Percentiles rank a stretch among this genome's conserved stretches.
These are phyloP conservation scores for Diaporthe humulicola DNA, from an alignment of 2,329 filamentous ascomycete species.

Conservation along the genomic window DNA sequence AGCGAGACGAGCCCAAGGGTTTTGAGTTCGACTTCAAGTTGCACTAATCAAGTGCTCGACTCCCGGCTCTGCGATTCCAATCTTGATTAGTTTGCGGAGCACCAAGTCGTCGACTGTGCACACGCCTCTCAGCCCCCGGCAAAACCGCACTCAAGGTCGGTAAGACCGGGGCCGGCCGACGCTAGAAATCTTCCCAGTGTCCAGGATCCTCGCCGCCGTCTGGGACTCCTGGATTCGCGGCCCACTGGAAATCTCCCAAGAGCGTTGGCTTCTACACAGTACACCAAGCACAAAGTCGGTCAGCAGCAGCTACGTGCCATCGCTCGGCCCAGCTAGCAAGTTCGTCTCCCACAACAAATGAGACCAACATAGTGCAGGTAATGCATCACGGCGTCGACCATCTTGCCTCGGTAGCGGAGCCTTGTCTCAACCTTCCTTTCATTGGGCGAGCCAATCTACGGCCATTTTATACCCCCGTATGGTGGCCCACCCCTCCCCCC, in stretches of 20 bases:
- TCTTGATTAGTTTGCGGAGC: conserved; percentile 5
- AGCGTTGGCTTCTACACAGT: neutral
- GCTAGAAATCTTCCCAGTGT: conserved; percentile 38
- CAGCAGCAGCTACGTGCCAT: conserved; percentile 15
- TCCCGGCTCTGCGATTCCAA: conserved; percentile 5
- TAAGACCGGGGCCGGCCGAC: conserved; percentile 43
- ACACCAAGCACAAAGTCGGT: conserved; percentile 27
- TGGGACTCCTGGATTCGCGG: neutral
- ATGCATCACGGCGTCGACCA: conserved; percentile 10
- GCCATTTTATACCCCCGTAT: conserved; percentile 11
- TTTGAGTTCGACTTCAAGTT: conserved; percentile 19
- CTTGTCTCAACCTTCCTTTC: neutral
- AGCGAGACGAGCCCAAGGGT: conserved; percentile 19
- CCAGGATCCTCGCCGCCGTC: conserved; percentile 15
- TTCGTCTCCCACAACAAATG: neutral
- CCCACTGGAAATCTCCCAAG: conserved; percentile 21
- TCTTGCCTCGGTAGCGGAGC: conserved; percentile 19
- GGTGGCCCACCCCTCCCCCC: conserved; percentile 3
- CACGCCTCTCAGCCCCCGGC: conserved; percentile 29
- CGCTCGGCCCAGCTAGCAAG: neutral
- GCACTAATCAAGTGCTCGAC: conserved; percentile 1
- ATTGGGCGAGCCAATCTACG: conserved; percentile 30
- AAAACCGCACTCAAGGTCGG: conserved; percentile 31
- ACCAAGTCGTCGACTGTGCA: conserved; percentile 4
- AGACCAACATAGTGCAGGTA: neutral